These are phyloP conservation scores for Isatis tinctoria DNA, from an alignment of 345 rosid species.

Conservation along the genomic window DNA sequence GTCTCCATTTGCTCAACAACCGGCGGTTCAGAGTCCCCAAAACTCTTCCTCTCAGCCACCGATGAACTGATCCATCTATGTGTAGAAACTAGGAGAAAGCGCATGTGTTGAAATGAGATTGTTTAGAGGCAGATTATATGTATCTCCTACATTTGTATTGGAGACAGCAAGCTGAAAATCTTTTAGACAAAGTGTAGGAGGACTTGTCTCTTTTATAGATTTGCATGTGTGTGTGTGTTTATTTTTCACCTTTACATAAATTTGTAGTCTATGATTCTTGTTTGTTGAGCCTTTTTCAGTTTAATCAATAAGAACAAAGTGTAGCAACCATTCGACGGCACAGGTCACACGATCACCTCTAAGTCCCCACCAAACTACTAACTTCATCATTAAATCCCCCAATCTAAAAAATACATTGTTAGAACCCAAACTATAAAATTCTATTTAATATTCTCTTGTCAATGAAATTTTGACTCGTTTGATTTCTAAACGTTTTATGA, in stretches of 20 bases:
- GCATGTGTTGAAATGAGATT: constrained; percentile 15
- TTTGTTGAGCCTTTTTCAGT: constrained; percentile 9
- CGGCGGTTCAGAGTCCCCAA: constrained; percentile 1
- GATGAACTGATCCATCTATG: constrained; percentile 10
- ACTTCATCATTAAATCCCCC: neutral
- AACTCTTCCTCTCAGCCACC: constrained; percentile 15
- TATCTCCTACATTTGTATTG: neutral
- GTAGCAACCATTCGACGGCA: constrained; percentile 7
- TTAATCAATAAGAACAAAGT: constrained; percentile 21
- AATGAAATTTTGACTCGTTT: neutral
- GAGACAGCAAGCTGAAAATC: constrained; percentile 4
- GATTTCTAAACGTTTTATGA: neutral
- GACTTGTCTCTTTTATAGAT: constrained; percentile 1
- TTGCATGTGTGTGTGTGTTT: constrained; percentile 7
- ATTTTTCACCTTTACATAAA: neutral
- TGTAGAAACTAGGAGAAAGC: constrained; percentile 20
- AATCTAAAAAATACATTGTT: neutral
- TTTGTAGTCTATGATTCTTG: neutral
- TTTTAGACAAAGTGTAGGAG: constrained; percentile 9
- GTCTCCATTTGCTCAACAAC: constrained; percentile 31
- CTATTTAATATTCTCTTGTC: neutral
- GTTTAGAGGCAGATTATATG: neutral
- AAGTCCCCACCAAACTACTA: neutral
- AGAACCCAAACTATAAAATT: neutral
- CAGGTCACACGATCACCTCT: neutral